Conservation (phyloP, 2,329 filamentous ascomycete genomes). For the Teratosphaeria zuluensis region DNA sequence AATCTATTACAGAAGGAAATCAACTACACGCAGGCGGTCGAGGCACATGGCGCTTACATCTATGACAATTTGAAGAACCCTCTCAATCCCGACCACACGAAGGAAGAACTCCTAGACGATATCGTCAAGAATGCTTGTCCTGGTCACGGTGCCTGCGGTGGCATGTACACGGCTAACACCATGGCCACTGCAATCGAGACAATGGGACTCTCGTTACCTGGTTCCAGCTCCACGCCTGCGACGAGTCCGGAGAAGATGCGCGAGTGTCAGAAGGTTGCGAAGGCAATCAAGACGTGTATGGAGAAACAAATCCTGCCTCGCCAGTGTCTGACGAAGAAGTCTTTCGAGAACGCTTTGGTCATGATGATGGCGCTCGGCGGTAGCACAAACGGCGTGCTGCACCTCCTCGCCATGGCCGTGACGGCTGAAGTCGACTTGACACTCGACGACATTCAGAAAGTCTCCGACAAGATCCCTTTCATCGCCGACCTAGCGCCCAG, state of each 20-base stretch:
- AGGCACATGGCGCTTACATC: constrained; percentile 68
- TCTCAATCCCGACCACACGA: constrained; percentile 40
- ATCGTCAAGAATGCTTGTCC: constrained; percentile 72
- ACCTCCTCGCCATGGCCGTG: constrained; percentile 83
- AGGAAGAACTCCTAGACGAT: constrained; percentile 74
- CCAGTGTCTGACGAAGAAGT: constrained; percentile 67
- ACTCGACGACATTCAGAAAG: constrained; percentile 72
- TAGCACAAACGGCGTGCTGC: constrained; percentile 79
- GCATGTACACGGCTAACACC: constrained; percentile 93
- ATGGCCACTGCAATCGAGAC: constrained; percentile 88
- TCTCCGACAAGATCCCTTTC: constrained; percentile 74
- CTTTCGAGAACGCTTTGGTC: constrained; percentile 81
- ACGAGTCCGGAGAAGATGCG: constrained; percentile 73
- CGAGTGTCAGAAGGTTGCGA: constrained; percentile 73
- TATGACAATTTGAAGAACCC: constrained; percentile 53
- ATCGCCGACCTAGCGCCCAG: constrained; percentile 77
- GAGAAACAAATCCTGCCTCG: constrained; percentile 71
- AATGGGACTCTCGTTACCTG: constrained; percentile 73
- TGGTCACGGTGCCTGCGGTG: constrained; percentile 70
- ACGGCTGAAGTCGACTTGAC: constrained; percentile 69
- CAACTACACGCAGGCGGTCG: constrained; percentile 83
- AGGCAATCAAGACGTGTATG: constrained; percentile 70
- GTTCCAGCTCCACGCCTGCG: constrained; percentile 75
- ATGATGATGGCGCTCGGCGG: constrained; percentile 89
- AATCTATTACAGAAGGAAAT: constrained; percentile 64